Conservation (phyloP, 495 filamentous ascomycete genomes). For the Penicillium macrosclerotiorum region DNA sequence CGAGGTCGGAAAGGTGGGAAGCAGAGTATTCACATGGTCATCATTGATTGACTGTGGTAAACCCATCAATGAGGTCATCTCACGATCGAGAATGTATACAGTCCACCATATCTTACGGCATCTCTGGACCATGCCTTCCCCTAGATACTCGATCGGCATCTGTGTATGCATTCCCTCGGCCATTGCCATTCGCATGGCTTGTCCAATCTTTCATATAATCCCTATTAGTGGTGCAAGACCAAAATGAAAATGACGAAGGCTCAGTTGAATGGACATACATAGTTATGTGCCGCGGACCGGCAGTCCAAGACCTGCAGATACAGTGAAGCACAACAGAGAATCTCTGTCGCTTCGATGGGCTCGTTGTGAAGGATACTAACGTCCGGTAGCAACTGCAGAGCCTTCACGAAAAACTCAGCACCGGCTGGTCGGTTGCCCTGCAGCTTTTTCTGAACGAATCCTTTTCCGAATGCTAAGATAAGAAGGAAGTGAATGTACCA, state of each 20-base stretch:
- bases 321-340: slow-evolving; percentile 43
- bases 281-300: slow-evolving; percentile 36
- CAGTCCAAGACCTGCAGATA: slow-evolving; percentile 42
- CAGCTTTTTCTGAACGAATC: slow-evolving; percentile 35
- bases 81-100: slow-evolving; percentile 42
- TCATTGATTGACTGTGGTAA: slow-evolving; percentile 40
- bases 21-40: slow-evolving; percentile 33
- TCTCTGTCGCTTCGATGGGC: slow-evolving; percentile 36
- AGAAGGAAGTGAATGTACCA: slow-evolving; percentile 49
- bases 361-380: slow-evolving; percentile 31
- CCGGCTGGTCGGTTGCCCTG: slow-evolving; percentile 34
- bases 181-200: slow-evolving; percentile 42
- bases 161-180: slow-evolving; percentile 44
- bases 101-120: slow-evolving; percentile 48
- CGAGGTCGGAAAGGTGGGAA: slow-evolving; percentile 34
- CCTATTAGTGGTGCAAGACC: slow-evolving; percentile 11
- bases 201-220: slow-evolving; percentile 33
- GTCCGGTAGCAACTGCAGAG: slow-evolving; percentile 40
- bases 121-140: slow-evolving; percentile 32
- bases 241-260: too few relatives aligned
- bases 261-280: slow-evolving; percentile 28
- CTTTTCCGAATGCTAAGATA: slow-evolving; percentile 45
- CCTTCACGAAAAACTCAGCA: slow-evolving; percentile 37
- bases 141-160: slow-evolving; percentile 37
- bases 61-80: slow-evolving; percentile 47